Base-by-base conservation (phyloP, 768 basidiomycete species). In the Coprinopsis sp. region DNA sequence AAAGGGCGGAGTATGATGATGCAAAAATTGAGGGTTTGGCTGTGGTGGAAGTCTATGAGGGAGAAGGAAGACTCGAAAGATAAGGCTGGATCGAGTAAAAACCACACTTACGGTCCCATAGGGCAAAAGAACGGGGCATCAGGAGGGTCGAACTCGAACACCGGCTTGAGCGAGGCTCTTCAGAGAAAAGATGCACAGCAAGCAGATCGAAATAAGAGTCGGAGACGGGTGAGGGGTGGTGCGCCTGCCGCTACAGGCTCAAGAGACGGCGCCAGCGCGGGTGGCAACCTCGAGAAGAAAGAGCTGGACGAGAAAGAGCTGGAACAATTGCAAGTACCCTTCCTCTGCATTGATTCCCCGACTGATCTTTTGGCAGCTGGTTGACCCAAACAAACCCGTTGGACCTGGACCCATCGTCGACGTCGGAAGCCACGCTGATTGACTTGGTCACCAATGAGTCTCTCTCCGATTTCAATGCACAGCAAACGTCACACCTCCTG, bases 1-100 rank as follows among this genome's bases (percentile, higher is more conserved):
- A 81, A 79, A 49, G 94, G 90, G 1, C 74, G 78, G 31, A 66
- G 57, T 19, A 85, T 96, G 86, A 88, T 97, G 82, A 74, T 88
- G 58, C 68, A 73, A 14, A 87, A 86, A 51, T 70, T 96, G 2
- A 68, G 76, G 7, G 62, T 66, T 21, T 91, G 92, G 63, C 71
- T 97, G 14, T 84, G 73, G 71, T 92, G 91, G 91, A 93, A 92
- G 64, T 76, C 11, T 72, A 76, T 3, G 65, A 67, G 29, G 63
- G 64, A 70, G 52, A 51, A 65, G 34, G 67, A 68, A 2, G 67
- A 61, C 4, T 51, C 37, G 18, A 52, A 37, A 50, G 52, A 18
- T 54, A 59, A 37, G 53, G 59, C 44, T 52, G 57, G 2, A 54
- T 58, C 37, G 54, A 63, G 42, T 55, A 55, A 29, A 53, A 59